phyloP scores from a whole-genome alignment of 495 filamentous ascomycete species.

The Talaromyces proteolyticus region DNA sequence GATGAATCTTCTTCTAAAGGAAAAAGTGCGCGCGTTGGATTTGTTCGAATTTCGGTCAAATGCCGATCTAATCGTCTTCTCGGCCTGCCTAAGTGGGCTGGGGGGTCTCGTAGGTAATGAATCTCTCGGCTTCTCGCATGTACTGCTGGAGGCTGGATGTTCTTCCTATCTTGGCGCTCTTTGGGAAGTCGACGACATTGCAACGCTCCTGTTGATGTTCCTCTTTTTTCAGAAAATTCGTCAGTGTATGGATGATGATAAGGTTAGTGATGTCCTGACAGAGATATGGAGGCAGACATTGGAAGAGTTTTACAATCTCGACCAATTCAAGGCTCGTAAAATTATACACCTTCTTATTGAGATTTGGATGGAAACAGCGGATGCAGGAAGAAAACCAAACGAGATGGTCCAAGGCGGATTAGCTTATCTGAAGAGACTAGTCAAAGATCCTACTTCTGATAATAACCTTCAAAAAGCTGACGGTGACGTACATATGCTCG shows the following conservation, averaged over 20 bases:
- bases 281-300: background rate
- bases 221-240: background rate
- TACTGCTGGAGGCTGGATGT: background rate
- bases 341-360: background rate
- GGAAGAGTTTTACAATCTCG: background rate
- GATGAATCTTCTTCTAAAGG: background rate
- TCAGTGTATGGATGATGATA: background rate
- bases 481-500: background rate
- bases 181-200: conserved; percentile 1
- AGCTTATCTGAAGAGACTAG: background rate
- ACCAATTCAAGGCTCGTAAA: background rate
- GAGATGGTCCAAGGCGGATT: background rate
- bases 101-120: background rate
- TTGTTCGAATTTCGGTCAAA: background rate
- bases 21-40: background rate
- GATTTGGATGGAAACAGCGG: background rate
- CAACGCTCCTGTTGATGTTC: background rate
- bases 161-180: background rate
- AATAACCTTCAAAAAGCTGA: background rate
- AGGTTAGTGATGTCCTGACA: background rate
- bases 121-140: background rate
- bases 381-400: background rate
- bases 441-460: background rate
- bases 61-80: background rate
- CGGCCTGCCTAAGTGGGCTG: background rate